Evolutionary conservation across 495 filamentous ascomycete genomes (phyloP).

Genomic region (Xylaria intraflava): DNA sequence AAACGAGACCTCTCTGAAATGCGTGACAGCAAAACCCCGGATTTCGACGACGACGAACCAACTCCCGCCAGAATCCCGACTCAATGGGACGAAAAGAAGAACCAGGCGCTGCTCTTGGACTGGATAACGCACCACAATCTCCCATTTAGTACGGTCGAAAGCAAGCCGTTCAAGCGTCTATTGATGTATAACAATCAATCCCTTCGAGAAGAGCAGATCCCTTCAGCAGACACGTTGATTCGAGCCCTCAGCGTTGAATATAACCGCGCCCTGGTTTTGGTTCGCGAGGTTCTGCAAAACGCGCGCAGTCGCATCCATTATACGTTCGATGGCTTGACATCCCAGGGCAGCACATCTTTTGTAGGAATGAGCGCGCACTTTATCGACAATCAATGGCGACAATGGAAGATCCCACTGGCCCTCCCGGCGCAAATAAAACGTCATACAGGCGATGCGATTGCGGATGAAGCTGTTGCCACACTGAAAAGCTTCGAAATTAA

Average conservation of each 20-base stretch:
- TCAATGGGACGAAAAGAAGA: neutral
- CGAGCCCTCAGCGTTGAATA: neutral
- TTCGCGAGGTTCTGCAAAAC: neutral
- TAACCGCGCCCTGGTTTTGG: neutral
- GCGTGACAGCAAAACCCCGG: neutral
- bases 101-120: neutral
- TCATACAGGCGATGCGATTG: neutral
- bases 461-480: neutral
- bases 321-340: neutral
- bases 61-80: too few species aligned
- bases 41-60: neutral
- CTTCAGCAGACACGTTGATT: neutral
- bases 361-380: neutral
- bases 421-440: neutral
- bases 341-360: neutral
- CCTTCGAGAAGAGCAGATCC: neutral
- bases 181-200: neutral
- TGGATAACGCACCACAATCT: neutral
- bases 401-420: neutral
- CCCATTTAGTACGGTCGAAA: neutral
- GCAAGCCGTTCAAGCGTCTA: neutral
- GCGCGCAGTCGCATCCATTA: neutral
- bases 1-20: neutral
- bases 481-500: neutral
- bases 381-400: neutral